Evolutionary conservation across 1,284 basidiomycete species (phyloP).

Genomic region (Boletellus deceptivus): DNA sequence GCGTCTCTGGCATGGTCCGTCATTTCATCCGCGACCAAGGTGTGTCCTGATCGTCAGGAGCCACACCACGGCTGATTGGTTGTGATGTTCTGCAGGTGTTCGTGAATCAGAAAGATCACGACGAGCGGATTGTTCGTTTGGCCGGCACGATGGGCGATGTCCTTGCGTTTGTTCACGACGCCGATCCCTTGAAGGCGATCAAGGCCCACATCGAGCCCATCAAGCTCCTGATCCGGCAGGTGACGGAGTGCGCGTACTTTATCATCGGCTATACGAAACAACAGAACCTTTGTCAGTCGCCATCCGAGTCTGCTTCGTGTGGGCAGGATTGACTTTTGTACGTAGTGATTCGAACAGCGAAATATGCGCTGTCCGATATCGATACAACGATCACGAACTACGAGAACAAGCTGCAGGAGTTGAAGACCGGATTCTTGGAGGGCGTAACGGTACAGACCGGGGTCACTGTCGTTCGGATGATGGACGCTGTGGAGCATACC

Average conservation of each 20-base stretch:
- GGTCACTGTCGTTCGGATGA: neutral
- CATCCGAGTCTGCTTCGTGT: neutral
- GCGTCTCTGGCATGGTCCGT: neutral
- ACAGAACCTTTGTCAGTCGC: neutral
- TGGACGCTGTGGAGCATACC: neutral
- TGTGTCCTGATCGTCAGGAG: neutral
- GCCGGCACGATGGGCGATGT: neutral
- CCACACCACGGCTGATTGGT: neutral
- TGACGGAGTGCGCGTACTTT: constrained; percentile 1
- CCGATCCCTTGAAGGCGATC: neutral
- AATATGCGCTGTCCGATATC: neutral
- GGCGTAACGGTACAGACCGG: neutral
- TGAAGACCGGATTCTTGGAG: neutral
- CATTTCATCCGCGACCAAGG: neutral
- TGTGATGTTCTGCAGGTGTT: neutral
- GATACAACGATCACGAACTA: neutral
- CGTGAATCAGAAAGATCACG: neutral
- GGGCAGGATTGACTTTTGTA: neutral
- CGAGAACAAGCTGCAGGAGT: neutral
- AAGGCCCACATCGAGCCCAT: neutral
- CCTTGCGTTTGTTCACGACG: neutral
- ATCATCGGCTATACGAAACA: neutral
- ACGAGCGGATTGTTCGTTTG: neutral
- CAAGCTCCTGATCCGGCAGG: neutral
- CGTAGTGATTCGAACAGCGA: neutral